Conservation (phyloP, 2,329 filamentous ascomycete genomes). For the Emergomyces orientalis region DNA sequence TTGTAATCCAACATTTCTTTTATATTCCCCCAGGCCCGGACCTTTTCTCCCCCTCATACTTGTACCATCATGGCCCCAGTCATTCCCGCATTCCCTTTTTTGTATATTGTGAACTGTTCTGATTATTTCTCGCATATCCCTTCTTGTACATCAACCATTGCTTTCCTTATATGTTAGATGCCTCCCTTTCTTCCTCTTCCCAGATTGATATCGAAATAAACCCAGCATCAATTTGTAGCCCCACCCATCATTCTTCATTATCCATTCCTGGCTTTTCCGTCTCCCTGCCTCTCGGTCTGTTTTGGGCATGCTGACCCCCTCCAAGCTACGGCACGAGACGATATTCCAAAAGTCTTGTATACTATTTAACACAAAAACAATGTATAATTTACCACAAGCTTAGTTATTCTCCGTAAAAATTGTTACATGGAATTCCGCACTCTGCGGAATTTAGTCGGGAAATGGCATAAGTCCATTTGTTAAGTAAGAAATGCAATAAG, state of each 20-base stretch:
- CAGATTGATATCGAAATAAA: neutral
- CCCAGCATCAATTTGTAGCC: neutral
- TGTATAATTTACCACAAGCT: neutral
- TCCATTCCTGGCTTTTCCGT: neutral
- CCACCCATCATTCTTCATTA: neutral
- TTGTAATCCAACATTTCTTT: neutral
- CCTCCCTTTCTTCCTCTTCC: neutral
- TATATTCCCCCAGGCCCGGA: neutral
- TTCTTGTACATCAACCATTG: neutral
- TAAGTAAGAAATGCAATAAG: no score
- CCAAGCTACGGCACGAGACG: neutral
- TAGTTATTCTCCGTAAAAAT: neutral
- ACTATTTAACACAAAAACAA: neutral
- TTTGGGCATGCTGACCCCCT: neutral
- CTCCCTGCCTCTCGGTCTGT: neutral
- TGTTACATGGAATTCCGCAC: no score
- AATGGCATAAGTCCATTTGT: no score
- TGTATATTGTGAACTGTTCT: neutral
- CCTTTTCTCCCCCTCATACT: neutral
- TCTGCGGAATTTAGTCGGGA: no score
- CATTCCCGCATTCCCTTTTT: neutral
- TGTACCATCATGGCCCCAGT: neutral
- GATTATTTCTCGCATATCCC: neutral
- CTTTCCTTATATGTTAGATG: neutral
- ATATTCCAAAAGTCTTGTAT: neutral